phyloP scores from a whole-genome alignment of 2,329 filamentous ascomycete genomes.

The Laburnicola sp. region DNA sequence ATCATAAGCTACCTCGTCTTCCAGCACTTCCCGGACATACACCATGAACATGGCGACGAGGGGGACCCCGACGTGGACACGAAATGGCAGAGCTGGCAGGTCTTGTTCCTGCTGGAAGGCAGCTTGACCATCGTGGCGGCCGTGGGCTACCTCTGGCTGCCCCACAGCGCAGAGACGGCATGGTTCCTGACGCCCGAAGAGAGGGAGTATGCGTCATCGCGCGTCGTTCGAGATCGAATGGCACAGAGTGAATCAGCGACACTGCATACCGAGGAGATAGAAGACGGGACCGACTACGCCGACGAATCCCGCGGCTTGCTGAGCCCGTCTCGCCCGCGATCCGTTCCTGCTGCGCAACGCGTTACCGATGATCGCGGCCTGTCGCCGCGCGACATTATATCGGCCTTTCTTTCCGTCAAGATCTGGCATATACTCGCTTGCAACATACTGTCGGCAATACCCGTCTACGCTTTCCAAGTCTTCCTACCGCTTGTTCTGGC shows the following conservation, averaged over 20 bases:
- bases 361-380: slow-evolving; percentile 51
- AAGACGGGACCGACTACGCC: slow-evolving; percentile 21
- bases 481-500: slow-evolving; percentile 66
- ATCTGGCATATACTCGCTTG: slow-evolving; percentile 61
- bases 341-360: slow-evolving; percentile 24
- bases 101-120: slow-evolving; percentile 51
- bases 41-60: slow-evolving; percentile 23
- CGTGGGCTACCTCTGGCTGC: slow-evolving; percentile 33
- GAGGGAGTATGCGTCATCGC: slow-evolving; percentile 17
- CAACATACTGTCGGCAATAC: slow-evolving; percentile 64
- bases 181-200: slow-evolving; percentile 45
- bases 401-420: slow-evolving; percentile 63
- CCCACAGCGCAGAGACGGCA: slow-evolving; percentile 31
- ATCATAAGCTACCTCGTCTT: slow-evolving; percentile 49
- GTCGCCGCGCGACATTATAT: slow-evolving; percentile 49
- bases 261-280: slow-evolving; percentile 15
- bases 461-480: slow-evolving; percentile 62
- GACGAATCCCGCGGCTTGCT: slow-evolving; percentile 40
- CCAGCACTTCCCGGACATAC: slow-evolving; percentile 52
- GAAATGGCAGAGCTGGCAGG: slow-evolving; percentile 53
- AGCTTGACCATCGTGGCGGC: slow-evolving; percentile 33
- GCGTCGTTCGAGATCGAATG: slow-evolving; percentile 30
- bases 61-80: slow-evolving; percentile 8
- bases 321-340: slow-evolving; percentile 18
- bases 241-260: slow-evolving; percentile 22